phyloP scores from a whole-genome alignment of 768 basidiomycete genomes.

The Lactarius vividus region DNA sequence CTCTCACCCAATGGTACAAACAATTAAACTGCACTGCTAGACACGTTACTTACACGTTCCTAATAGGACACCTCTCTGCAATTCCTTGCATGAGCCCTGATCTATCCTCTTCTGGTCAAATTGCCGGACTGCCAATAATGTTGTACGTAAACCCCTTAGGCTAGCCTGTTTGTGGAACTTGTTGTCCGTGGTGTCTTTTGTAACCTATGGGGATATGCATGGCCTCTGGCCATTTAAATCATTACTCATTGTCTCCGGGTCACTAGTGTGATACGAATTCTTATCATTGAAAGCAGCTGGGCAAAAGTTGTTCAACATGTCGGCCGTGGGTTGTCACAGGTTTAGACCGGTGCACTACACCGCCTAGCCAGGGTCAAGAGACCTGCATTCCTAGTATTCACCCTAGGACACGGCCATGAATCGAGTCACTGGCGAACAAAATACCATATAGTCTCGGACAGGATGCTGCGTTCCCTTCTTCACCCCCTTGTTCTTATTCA shows the following conservation, averaged over 20 bases:
- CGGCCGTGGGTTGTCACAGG: not conserved
- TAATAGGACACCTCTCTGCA: slow-evolving; percentile 34
- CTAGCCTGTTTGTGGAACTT: not conserved
- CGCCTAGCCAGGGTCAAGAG: too few species aligned
- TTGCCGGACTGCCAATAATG: not conserved
- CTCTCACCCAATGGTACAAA: slow-evolving; percentile 64
- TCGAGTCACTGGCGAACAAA: too few species aligned
- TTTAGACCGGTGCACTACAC: too few species aligned
- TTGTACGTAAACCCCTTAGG: not conserved
- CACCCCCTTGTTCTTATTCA: too few species aligned
- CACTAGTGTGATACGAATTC: not conserved
- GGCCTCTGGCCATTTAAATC: not conserved
- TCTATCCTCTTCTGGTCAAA: not conserved
- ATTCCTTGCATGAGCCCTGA: slow-evolving; percentile 33
- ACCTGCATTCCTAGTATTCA: too few species aligned
- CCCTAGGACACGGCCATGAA: too few species aligned
- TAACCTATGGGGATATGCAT: not conserved
- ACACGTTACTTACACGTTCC: not conserved
- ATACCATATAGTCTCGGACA: too few species aligned
- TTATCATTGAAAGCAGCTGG: too few species aligned
- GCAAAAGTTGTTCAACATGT: not conserved
- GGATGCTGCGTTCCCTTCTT: too few species aligned
- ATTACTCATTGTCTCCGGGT: not conserved
- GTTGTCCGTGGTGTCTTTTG: not conserved
- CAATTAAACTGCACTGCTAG: not conserved